phyloP scores from a whole-genome alignment of 2,329 filamentous ascomycete species.

The Aureobasidium subglaciale region DNA sequence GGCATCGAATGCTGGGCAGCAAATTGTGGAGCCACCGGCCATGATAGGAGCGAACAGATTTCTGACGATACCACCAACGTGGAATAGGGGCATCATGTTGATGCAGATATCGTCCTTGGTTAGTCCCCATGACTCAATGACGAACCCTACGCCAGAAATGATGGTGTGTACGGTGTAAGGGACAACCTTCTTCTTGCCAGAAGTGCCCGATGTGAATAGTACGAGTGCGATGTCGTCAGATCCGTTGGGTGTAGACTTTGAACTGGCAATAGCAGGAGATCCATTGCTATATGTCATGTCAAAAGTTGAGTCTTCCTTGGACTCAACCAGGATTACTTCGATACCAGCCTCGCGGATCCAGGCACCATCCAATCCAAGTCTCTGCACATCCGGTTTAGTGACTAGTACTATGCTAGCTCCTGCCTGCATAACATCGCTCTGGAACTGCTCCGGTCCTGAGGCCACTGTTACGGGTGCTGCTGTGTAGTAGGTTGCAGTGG shows the following conservation, averaged over 20 bases:
- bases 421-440: constrained; percentile 43
- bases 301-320: constrained; percentile 30
- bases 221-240: constrained; percentile 45
- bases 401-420: constrained; percentile 43
- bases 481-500: constrained; percentile 45
- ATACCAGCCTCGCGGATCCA: constrained; percentile 32
- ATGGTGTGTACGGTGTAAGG: constrained; percentile 47
- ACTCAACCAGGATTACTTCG: constrained; percentile 34
- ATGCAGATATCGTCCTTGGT: constrained; percentile 43
- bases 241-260: constrained; percentile 30
- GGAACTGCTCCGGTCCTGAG: constrained; percentile 43
- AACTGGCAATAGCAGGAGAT: neutral
- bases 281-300: constrained; percentile 12
- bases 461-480: constrained; percentile 47
- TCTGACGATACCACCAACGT: constrained; percentile 46
- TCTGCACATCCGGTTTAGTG: constrained; percentile 34
- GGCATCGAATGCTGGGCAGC: constrained; percentile 48
- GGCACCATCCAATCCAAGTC: constrained; percentile 32
- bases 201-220: constrained; percentile 53
- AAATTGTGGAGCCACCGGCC: constrained; percentile 48
- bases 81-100: constrained; percentile 55
- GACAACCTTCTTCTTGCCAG: constrained; percentile 53
- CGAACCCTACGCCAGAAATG: constrained; percentile 44
- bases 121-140: constrained; percentile 49
- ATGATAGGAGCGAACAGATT: constrained; percentile 51